A percentile compares a stretch with the other conserved stretches of the same genome.
Conservation (phyloP, 2,329 filamentous ascomycete species). For the Xylaria arbuscula region DNA sequence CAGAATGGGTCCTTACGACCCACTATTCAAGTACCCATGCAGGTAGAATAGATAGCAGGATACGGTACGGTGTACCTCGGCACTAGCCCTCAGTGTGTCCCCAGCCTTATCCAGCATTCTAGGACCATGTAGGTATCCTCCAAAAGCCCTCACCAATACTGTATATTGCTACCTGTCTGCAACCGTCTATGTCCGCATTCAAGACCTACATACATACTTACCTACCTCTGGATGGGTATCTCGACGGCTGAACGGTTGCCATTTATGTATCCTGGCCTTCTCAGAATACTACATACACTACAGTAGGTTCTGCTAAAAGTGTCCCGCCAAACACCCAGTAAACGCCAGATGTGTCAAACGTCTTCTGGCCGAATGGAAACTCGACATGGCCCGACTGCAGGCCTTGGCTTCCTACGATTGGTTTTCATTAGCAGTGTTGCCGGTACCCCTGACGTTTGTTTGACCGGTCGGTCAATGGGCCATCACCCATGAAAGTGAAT, state of each 20-base stretch:
- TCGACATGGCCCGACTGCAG: conserved; percentile 30
- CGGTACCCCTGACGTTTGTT: conserved; percentile 26
- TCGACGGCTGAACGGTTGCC: neutral
- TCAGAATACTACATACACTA: neutral
- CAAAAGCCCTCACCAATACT: neutral
- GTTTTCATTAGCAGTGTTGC: conserved; percentile 15
- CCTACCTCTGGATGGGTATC: neutral
- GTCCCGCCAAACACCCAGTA: conserved; percentile 17
- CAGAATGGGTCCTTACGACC: conserved; percentile 28
- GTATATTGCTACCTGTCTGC: neutral
- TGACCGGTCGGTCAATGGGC: conserved; percentile 39
- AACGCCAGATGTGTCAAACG: conserved; percentile 36
- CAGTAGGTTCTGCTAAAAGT: conserved; percentile 1
- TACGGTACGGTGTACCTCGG: conserved; percentile 7
- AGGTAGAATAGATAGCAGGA: neutral
- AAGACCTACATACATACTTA: too few relatives aligned
- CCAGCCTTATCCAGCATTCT: neutral
- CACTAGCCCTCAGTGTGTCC: neutral
- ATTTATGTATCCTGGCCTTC: neutral
- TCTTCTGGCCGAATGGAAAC: conserved; percentile 28
- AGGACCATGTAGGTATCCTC: neutral
- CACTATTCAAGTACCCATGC: neutral
- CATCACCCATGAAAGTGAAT: conserved; percentile 12
- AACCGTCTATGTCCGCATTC: too few relatives aligned
- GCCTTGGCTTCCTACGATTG: conserved; percentile 34